These are phyloP conservation scores for Arctium lappa DNA, from an alignment of 129 eudicot genomes.

Conservation along the genomic window DNA sequence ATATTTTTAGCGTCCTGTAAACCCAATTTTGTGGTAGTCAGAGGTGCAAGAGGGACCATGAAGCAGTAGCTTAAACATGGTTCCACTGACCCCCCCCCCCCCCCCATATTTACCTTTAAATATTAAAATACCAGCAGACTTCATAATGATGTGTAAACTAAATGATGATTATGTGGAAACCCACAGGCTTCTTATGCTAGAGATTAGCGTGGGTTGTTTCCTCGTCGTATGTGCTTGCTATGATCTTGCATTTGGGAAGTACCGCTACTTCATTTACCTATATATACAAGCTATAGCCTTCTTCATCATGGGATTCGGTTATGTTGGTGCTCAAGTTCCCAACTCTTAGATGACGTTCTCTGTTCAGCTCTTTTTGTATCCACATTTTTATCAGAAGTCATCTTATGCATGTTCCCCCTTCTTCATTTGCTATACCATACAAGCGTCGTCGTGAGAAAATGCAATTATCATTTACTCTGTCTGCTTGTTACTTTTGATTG, in stretches of 20 bases:
- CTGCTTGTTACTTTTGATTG: background rate
- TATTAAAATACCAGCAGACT: background rate
- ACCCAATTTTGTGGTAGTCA: background rate
- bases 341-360: conserved; percentile 10
- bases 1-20: background rate
- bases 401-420: background rate
- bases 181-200: conserved; percentile 48
- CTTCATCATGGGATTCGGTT: conserved; percentile 61
- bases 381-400: background rate
- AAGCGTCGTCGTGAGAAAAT: background rate
- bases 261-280: conserved; percentile 49
- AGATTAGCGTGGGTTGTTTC: conserved; percentile 38
- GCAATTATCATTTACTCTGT: background rate
- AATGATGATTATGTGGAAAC: background rate
- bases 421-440: background rate
- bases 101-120: background rate
- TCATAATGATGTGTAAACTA: background rate
- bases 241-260: conserved; percentile 51
- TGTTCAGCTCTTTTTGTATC: background rate
- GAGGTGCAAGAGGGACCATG: background rate
- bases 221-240: conserved; percentile 61
- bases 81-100: background rate
- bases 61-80: background rate
- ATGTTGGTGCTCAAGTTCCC: conserved; percentile 59
- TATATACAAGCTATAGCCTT: conserved; percentile 56